Evolutionary conservation across 805 yeast genomes (phyloP).

Genomic region (Saturnispora bothae): DNA sequence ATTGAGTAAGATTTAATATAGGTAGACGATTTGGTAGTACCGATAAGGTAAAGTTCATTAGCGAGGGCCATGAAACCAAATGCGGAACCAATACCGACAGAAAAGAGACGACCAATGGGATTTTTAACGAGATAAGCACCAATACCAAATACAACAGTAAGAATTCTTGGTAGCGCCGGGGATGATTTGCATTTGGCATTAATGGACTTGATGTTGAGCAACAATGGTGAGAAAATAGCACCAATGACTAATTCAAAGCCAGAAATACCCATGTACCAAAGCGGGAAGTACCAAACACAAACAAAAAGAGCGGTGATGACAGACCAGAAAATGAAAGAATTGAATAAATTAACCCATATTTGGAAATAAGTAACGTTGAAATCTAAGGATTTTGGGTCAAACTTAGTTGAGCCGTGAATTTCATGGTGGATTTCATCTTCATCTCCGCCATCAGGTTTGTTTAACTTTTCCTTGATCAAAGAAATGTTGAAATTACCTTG

Average conservation of each 20-base stretch:
- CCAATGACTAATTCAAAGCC: constrained; percentile 78
- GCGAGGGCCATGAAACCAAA: constrained; percentile 54
- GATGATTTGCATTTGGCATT: constrained; percentile 27
- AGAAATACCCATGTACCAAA: constrained; percentile 96
- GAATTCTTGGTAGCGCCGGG: constrained; percentile 46
- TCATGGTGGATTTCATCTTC: not conserved
- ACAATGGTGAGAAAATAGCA: constrained; percentile 43
- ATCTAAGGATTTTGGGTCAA: constrained; percentile 16
- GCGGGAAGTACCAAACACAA: constrained; percentile 93
- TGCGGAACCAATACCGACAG: constrained; percentile 55
- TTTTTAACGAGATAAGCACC: constrained; percentile 61
- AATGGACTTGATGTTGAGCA: constrained; percentile 20
- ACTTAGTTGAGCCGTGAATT: not conserved
- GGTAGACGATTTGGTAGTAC: constrained; percentile 21
- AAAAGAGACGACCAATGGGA: constrained; percentile 62
- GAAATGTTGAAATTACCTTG: constrained; percentile 17
- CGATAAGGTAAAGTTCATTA: constrained; percentile 36
- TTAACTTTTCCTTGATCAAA: not conserved
- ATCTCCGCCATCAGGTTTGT: not conserved
- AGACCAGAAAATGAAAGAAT: constrained; percentile 80
- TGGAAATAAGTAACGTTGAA: constrained; percentile 24
- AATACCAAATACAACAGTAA: constrained; percentile 54
- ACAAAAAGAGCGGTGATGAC: constrained; percentile 69
- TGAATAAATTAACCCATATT: constrained; percentile 38
- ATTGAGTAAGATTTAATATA: constrained; percentile 35